Percentiles rank a stretch among this genome's conserved stretches.
These are phyloP conservation scores for Arachnomyces sp. DNA, from an alignment of 2,329 filamentous ascomycete species.

Conservation along the genomic window DNA sequence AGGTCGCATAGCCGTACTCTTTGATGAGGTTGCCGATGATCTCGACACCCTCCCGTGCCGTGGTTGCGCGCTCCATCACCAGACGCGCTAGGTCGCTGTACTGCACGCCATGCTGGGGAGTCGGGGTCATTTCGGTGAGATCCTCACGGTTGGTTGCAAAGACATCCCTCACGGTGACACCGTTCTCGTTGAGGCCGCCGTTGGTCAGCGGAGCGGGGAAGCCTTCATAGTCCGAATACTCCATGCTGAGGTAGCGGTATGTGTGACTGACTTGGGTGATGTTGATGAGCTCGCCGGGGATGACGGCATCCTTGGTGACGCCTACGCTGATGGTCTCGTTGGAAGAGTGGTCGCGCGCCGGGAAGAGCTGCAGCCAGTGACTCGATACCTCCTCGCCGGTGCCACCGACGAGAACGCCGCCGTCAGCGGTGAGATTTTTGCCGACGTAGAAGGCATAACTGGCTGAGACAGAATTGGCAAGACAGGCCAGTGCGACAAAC, in stretches of 20 bases:
- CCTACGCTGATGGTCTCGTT: slow-evolving; percentile 39
- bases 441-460: slow-evolving; percentile 45
- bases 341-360: slow-evolving; percentile 32
- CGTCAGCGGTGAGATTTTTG: slow-evolving; percentile 37
- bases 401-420: slow-evolving; percentile 38
- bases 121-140: slow-evolving; percentile 34
- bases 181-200: slow-evolving; percentile 38
- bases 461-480: slow-evolving; percentile 13
- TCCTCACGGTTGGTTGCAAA: slow-evolving; percentile 36
- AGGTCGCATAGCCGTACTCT: slow-evolving; percentile 35
- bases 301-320: slow-evolving; percentile 32
- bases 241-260: no score
- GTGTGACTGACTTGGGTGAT: no score
- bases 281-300: slow-evolving; percentile 17
- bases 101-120: slow-evolving; percentile 34
- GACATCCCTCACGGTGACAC: slow-evolving; percentile 36
- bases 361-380: slow-evolving; percentile 42
- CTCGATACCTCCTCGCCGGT: slow-evolving; percentile 43
- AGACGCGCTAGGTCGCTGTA: slow-evolving; percentile 36
- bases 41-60: slow-evolving; percentile 36
- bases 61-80: slow-evolving; percentile 34
- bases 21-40: slow-evolving; percentile 34
- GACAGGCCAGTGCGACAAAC: not conserved
- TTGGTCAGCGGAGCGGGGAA: slow-evolving; percentile 39
- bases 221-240: slow-evolving; percentile 28